Conservation (phyloP, 1,139 yeast species). For the Magnusiomyces fungicola region DNA sequence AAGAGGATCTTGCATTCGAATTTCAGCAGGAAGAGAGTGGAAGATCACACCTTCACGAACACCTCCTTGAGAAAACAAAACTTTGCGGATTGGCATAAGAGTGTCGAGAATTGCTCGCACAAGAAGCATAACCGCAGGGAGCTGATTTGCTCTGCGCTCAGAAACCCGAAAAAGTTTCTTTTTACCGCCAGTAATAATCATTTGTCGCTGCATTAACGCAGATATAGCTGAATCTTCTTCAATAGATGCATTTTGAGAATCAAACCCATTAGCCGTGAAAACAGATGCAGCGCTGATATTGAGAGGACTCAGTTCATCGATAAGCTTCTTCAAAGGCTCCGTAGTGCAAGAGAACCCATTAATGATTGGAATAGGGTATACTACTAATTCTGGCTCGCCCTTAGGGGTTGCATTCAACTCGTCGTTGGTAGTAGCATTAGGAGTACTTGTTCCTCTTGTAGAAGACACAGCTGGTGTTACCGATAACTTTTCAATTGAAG, state of each 20-base stretch:
- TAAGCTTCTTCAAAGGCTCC: conserved; percentile 37
- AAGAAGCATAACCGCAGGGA: conserved; percentile 58
- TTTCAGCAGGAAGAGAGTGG: conserved; percentile 46
- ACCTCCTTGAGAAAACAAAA: conserved; percentile 64
- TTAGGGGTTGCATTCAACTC: background rate
- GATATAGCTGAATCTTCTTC: background rate
- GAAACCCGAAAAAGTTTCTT: conserved; percentile 50
- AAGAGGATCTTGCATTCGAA: conserved; percentile 56
- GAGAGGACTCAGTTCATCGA: conserved; percentile 13
- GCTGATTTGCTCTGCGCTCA: conserved; percentile 50
- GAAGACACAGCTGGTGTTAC: background rate
- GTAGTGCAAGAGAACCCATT: conserved; percentile 55
- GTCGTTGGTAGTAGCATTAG: conserved; percentile 22
- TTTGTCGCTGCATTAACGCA: background rate
- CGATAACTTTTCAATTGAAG: background rate
- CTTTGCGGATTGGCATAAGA: conserved; percentile 49
- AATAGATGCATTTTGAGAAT: background rate
- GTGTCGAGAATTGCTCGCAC: conserved; percentile 51
- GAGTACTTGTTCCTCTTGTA: background rate
- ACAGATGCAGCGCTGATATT: conserved; percentile 3
- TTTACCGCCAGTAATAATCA: conserved; percentile 13
- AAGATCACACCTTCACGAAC: conserved; percentile 64
- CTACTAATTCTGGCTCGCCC: conserved; percentile 38
- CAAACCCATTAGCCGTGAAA: background rate
- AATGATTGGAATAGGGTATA: conserved; percentile 45